These are phyloP conservation scores for Boletus sp. DNA, from an alignment of 768 basidiomycete species.

Conservation along the genomic window DNA sequence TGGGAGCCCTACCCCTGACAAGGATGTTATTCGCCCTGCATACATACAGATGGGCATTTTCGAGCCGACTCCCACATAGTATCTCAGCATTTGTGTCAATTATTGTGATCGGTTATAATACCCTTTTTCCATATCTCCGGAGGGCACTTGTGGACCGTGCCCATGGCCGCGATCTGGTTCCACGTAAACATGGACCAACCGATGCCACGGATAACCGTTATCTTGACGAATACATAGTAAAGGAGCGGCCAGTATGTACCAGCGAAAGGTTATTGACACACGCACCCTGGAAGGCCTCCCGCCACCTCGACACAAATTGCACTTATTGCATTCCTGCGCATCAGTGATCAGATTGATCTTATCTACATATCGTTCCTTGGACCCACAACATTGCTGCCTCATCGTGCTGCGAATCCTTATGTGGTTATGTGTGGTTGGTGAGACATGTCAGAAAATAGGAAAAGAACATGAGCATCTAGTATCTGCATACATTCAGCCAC, in stretches of 20 bases:
- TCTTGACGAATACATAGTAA: constrained; percentile 5
- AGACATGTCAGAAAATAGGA: neutral
- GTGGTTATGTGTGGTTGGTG: constrained; percentile 8
- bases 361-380: constrained; percentile 6
- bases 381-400: constrained; percentile 14
- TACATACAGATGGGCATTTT: neutral
- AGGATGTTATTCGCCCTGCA: neutral
- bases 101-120: neutral
- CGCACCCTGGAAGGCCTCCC: constrained; percentile 9
- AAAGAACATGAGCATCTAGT: neutral
- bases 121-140: neutral
- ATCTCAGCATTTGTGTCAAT: neutral
- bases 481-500: neutral
- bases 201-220: constrained; percentile 13
- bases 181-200: constrained; percentile 6
- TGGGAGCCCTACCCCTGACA: constrained; percentile 4
- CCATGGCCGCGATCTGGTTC: neutral
- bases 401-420: neutral
- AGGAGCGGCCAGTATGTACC: neutral
- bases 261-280: neutral
- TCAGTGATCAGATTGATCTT: neutral
- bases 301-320: constrained; percentile 14
- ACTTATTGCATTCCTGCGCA: constrained; percentile 10
- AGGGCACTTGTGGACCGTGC: neutral
- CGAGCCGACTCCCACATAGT: neutral